Base-by-base conservation (phyloP, 164 flowering plant species). In the Taxillus chinensis region DNA sequence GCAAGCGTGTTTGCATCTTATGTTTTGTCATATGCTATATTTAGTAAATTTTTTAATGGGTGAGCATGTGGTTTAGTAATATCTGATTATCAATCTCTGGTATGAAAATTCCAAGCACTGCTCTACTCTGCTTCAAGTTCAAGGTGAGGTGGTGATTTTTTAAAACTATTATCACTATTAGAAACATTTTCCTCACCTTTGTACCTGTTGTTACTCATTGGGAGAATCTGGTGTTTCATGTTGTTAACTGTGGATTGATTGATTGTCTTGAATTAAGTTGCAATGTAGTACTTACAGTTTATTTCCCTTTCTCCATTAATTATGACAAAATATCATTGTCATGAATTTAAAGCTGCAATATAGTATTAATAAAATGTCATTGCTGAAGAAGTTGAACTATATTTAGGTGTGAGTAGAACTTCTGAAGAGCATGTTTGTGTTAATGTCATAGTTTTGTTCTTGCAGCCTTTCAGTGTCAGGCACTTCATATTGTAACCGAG, bases 341-440 rank as follows among this genome's bases (percentile, higher is more conserved):
- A 13, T 46, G 27, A 55, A 11, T 13, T 15, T 55, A 5, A 6
- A 5, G 11, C 3, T 8, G 14, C 16, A 17, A 55, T 55, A 11
- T 7, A 8, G 5, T 55, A 60, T 64, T 15, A 56, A 38, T 67
- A 40, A 11, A 65, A 13, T 75, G 58, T 62, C 85, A 90, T 91
- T 72, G 86, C 90, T 49, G 90, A 87, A 71, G 72, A 87, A 59
- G 62, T 80, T 62, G 93, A 87, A 39, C 53, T 80, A 56, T 92
- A 88, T 70, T 46, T 85, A 65, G 98, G 90, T 70, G 39, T 79
- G 43, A 83, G 98, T 76, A 83, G 77, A 71, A 52, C 73, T 45
- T 69, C 79, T 51, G 96, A 92, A 73, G 95, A 90, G 45, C 90
- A 87, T 5, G 85, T 92, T 64, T 71, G 75, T 70, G 98, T 92